A percentile compares a stretch with the other conserved stretches of the same genome.
Conservation (phyloP, 805 yeast species). For the Naumovozyma castellii region DNA sequence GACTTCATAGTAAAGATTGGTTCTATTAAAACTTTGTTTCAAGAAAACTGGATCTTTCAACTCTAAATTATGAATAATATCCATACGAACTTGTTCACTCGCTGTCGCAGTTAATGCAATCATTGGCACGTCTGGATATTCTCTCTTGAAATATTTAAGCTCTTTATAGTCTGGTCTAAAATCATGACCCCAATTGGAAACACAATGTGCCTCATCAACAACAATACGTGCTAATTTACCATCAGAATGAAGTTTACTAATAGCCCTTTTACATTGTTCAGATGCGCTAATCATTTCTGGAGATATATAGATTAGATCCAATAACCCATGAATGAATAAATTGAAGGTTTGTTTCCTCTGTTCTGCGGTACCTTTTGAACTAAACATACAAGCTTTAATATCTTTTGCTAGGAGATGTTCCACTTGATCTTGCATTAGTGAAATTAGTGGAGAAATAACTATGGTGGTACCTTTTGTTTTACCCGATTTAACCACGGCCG, state of each 20-base stretch:
- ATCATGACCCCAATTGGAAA: conserved; percentile 98
- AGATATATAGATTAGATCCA: conserved; percentile 77
- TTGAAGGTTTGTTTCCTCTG: conserved; percentile 59
- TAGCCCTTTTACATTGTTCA: conserved; percentile 53
- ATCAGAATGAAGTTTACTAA: conserved; percentile 46
- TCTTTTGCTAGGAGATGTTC: conserved; percentile 60
- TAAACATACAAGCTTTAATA: conserved; percentile 82
- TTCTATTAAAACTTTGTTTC: conserved; percentile 88
- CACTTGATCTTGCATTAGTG: conserved; percentile 97
- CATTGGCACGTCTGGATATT: conserved; percentile 75
- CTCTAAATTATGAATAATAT: conserved; percentile 71
- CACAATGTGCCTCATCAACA: conserved; percentile 97
- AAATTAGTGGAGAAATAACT: conserved; percentile 89
- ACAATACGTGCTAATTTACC: conserved; percentile 72
- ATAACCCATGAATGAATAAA: conserved; percentile 52
- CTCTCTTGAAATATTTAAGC: conserved; percentile 59
- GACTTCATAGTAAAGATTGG: conserved; percentile 75
- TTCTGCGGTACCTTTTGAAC: conserved; percentile 59
- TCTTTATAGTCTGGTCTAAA: conserved; percentile 92
- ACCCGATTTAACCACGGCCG: conserved; percentile 76
- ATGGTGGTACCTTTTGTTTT: conserved; percentile 76
- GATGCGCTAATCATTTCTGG: conserved; percentile 92
- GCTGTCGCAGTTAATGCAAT: conserved; percentile 99
- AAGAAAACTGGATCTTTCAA: conserved; percentile 54
- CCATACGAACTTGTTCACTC: conserved; percentile 79